Evolutionary conservation across 345 rosid species (phyloP).

Genomic region (Populus alba): DNA sequence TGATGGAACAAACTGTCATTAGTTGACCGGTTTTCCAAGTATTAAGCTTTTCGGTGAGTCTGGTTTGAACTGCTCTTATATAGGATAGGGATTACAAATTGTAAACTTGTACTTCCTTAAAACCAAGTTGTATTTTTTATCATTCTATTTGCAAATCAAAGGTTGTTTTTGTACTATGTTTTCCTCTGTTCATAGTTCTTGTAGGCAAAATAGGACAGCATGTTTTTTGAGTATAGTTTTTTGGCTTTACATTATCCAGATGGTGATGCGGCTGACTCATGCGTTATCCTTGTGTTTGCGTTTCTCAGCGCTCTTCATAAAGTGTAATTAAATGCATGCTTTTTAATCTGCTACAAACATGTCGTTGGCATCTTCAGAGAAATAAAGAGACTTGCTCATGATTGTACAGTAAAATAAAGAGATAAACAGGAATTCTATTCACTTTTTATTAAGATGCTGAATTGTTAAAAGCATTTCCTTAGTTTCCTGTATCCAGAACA

Average conservation of each 20-base stretch:
- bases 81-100: slow-evolving; percentile 1
- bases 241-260: not conserved
- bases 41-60: not conserved
- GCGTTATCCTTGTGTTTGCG: not conserved
- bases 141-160: not conserved
- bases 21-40: not conserved
- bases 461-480: not conserved
- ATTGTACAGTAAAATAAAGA: not conserved
- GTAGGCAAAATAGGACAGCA: not conserved
- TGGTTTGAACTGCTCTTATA: slow-evolving; percentile 6
- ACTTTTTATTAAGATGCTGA: not conserved
- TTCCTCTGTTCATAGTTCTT: not conserved
- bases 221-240: not conserved
- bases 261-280: not conserved
- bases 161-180: not conserved
- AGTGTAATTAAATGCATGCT: not conserved
- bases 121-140: not conserved
- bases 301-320: not conserved
- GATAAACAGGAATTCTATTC: not conserved
- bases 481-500: not conserved
- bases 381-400: not conserved
- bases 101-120: not conserved
- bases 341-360: not conserved
- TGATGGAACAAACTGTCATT: not conserved
- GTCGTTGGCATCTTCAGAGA: not conserved